These are phyloP conservation scores for Sphagnurus paluster DNA, from an alignment of 1,284 basidiomycete genomes.

Conservation along the genomic window DNA sequence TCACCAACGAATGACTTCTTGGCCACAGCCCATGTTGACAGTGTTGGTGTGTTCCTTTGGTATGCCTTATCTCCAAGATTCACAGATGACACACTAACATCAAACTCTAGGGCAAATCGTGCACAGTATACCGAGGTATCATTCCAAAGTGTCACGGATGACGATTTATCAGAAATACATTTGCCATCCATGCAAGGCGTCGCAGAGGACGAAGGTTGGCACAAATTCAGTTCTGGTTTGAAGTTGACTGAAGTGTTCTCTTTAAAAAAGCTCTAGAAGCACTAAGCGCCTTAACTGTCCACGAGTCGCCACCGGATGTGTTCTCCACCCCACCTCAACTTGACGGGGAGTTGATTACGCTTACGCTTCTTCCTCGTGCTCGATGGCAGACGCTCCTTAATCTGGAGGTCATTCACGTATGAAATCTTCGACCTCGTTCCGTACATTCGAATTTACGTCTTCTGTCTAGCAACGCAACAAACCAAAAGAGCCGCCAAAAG, in stretches of 20 bases:
- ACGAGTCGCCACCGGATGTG: conserved; percentile 62
- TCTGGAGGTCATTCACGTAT: conserved; percentile 90
- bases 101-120: conserved; percentile 78
- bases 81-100: neutral
- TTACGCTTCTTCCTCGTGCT: conserved; percentile 89
- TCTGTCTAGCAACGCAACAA: conserved; percentile 85
- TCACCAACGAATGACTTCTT: conserved; percentile 96
- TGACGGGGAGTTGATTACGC: conserved; percentile 83
- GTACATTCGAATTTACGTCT: conserved; percentile 3
- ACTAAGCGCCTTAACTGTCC: conserved; percentile 55
- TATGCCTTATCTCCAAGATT: conserved; percentile 29
- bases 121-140: conserved; percentile 90
- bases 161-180: conserved; percentile 66
- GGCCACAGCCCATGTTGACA: conserved; percentile 93
- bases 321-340: conserved; percentile 87
- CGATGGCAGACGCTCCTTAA: conserved; percentile 97
- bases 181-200: conserved; percentile 85
- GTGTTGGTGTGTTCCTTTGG: conserved; percentile 94
- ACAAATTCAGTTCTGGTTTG: neutral
- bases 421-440: conserved; percentile 4
- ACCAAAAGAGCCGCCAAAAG: conserved; percentile 94
- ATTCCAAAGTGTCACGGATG: conserved; percentile 78
- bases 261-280: conserved; percentile 76
- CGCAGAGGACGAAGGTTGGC: conserved; percentile 69
- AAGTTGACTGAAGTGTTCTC: no score